phyloP scores from a whole-genome alignment of 2,329 filamentous ascomycete species.

The Neofusicoccum ribis region DNA sequence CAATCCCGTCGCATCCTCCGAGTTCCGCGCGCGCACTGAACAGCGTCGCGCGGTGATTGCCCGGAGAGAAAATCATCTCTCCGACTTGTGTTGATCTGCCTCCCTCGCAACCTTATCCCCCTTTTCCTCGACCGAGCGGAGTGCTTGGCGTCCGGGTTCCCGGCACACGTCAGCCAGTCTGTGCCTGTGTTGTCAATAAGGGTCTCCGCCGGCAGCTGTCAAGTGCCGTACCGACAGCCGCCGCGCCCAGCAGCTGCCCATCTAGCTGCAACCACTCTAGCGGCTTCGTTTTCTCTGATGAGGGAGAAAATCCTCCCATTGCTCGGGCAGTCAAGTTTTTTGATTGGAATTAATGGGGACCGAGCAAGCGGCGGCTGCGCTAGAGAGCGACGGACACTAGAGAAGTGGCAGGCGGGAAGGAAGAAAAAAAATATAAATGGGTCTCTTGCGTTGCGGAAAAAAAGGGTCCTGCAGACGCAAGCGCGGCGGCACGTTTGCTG shows the following conservation, averaged over 20 bases:
- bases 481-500: not conserved
- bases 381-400: not conserved
- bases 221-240: not conserved
- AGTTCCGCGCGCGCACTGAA: not conserved
- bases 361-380: too few relatives aligned
- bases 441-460: not conserved
- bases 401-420: not conserved
- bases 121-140: not conserved
- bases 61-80: not conserved
- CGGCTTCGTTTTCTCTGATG: not conserved
- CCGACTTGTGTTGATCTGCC: not conserved
- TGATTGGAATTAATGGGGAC: too few relatives aligned
- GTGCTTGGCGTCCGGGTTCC: not conserved
- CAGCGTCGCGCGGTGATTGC: not conserved
- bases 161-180: not conserved
- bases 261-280: not conserved
- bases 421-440: not conserved
- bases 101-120: not conserved
- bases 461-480: not conserved
- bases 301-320: not conserved
- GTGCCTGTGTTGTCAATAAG: not conserved
- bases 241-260: not conserved
- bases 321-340: not conserved
- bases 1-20: not conserved
- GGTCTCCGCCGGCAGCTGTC: not conserved